A percentile compares a stretch with the other conserved stretches of the same genome.
phyloP scores from a whole-genome alignment of 1,284 basidiomycete genomes.

The Rhodotorula sp. region DNA sequence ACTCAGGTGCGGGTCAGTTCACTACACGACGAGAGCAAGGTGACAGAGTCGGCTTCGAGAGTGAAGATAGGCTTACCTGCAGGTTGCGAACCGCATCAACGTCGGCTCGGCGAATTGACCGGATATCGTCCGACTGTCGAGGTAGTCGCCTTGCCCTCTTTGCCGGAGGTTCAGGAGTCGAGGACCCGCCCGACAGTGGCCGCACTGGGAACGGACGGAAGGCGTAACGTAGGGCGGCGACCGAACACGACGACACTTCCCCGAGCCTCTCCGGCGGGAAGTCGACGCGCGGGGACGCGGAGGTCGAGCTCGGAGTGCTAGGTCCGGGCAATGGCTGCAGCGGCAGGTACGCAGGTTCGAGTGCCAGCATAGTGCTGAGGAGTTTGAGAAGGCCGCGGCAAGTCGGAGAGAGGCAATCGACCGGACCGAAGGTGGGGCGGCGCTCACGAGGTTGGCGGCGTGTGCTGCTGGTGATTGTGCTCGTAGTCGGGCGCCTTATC shows the following conservation, averaged over 20 bases:
- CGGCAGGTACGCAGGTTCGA: neutral
- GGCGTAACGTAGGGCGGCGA: neutral
- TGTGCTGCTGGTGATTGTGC: too few species aligned
- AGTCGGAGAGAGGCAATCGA: too few species aligned
- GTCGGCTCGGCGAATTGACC: constrained; percentile 5
- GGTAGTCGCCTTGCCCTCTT: neutral
- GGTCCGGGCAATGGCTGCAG: neutral
- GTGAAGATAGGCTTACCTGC: constrained; percentile 4
- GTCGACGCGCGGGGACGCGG: too few species aligned
- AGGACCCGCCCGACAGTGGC: neutral
- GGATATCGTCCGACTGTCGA: neutral
- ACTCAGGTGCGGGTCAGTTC: neutral
- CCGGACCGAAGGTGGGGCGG: too few species aligned
- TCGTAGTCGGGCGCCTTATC: too few species aligned
- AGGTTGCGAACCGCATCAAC: constrained; percentile 4
- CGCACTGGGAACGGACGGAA: neutral
- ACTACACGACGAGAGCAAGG: too few species aligned
- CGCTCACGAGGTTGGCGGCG: too few species aligned
- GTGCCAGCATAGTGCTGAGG: neutral
- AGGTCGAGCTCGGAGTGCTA: neutral
- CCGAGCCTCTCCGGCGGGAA: neutral
- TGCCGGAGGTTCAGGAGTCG: neutral
- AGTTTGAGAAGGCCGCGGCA: too few species aligned
- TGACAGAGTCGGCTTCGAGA: too few species aligned
- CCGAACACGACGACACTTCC: neutral